Percentiles rank a stretch among this genome's conserved stretches.
These are phyloP conservation scores for Wickerhamiella azyma DNA, from an alignment of 805 yeast species.

Conservation along the genomic window DNA sequence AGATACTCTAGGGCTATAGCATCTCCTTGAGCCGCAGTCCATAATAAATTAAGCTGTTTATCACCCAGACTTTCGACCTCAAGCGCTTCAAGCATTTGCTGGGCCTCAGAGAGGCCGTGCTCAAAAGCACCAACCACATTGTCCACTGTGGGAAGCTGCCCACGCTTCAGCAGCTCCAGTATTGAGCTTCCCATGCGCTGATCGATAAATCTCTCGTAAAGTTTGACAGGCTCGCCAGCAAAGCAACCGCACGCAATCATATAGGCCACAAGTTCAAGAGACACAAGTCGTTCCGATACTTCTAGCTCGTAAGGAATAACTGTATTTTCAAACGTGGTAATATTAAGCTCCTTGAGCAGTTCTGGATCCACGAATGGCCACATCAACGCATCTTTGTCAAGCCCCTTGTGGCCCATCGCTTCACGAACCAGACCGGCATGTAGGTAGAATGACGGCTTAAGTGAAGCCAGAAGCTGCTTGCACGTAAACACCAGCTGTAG, in stretches of 20 bases:
- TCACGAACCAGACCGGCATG: slow-evolving; percentile 9
- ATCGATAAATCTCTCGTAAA: slow-evolving; percentile 8
- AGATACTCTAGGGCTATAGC: slow-evolving; percentile 9
- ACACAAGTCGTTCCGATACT: slow-evolving; percentile 24
- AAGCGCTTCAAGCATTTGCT: not conserved
- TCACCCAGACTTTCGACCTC: no score
- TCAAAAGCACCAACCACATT: slow-evolving; percentile 11
- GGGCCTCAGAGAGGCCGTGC: not conserved
- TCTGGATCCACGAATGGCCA: slow-evolving; percentile 20
- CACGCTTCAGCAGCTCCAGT: slow-evolving; percentile 8
- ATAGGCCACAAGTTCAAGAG: slow-evolving; percentile 20
- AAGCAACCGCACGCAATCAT: slow-evolving; percentile 15
- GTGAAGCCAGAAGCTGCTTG: slow-evolving; percentile 20
- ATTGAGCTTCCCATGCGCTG: slow-evolving; percentile 1
- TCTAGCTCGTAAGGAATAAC: slow-evolving; percentile 69
- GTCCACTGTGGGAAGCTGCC: slow-evolving; percentile 8
- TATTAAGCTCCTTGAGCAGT: slow-evolving; percentile 38
- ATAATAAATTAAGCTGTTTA: slow-evolving; percentile 7
- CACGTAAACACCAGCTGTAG: slow-evolving; percentile 28
- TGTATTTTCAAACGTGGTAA: slow-evolving; percentile 62
- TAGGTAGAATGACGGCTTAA: slow-evolving; percentile 22
- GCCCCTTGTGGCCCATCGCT: not conserved
- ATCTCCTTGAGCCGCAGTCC: slow-evolving; percentile 15
- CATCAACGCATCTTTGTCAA: not conserved
- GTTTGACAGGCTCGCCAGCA: slow-evolving; percentile 11